These are phyloP conservation scores for Rhynchosporium agropyri DNA, from an alignment of 2,329 filamentous ascomycete genomes.

Conservation along the genomic window DNA sequence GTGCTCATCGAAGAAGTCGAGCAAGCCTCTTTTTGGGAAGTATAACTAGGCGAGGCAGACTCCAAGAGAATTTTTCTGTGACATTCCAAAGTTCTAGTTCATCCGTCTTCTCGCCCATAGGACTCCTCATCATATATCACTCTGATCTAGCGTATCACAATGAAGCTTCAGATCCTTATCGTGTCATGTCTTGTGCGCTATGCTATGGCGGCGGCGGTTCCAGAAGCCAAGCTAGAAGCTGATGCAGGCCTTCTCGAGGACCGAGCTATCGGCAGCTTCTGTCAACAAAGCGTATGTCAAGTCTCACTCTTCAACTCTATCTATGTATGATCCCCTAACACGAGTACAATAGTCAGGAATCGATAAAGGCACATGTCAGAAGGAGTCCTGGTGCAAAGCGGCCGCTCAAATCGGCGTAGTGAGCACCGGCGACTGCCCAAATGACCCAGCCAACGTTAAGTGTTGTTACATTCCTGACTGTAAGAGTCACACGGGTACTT, in stretches of 20 bases:
- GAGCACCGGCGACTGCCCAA: slow-evolving; percentile 12
- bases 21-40: neutral
- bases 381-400: neutral
- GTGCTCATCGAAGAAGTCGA: neutral
- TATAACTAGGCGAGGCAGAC: neutral
- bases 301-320: neutral
- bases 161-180: neutral
- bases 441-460: slow-evolving; percentile 4
- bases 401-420: neutral
- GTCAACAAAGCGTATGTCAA: slow-evolving; percentile 5
- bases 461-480: slow-evolving; percentile 11
- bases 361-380: slow-evolving; percentile 12
- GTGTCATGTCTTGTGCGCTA: slow-evolving; percentile 9
- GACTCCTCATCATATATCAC: neutral
- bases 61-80: neutral
- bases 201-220: neutral
- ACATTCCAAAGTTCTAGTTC: no score
- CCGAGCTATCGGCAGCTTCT: slow-evolving; percentile 10
- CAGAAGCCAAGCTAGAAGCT: neutral
- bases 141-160: neutral
- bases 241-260: neutral
- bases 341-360: neutral
- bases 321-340: no score
- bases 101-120: neutral
- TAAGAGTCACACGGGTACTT: slow-evolving; percentile 5